Base-by-base conservation (phyloP, 1,284 basidiomycete genomes). In the Leucoagaricus sp. region DNA sequence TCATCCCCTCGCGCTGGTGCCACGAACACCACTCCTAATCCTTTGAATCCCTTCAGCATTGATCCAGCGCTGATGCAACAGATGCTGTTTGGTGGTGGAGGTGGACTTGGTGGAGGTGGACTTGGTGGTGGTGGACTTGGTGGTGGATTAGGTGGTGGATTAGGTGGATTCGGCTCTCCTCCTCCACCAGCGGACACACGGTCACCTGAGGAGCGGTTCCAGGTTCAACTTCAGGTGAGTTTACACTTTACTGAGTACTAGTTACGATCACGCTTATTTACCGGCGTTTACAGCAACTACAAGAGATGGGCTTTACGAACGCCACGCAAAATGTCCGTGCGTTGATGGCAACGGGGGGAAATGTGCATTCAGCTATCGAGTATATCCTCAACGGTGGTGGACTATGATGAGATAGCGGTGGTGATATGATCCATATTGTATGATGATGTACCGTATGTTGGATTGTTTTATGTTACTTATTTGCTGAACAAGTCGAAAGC, bases 271-370 rank as follows among this genome's bases (percentile, higher is more conserved):
- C 26, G 36, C 42, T 49, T 49, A 41, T 31, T 41, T 15, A 46
- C 17, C 23, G 15, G n/a, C n/a, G n/a, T 41, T 28, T 40, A 17
- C 62, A 92, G 87, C 93, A 94, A 83, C 69, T 96, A 63, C 88
- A 92, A 73, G 91, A 90, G 58, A 93, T 93, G 91, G 91, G 91
- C 1, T 93, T 93, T 70, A 81, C 77, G 21, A 91, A 95, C 60
- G 92, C 93, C 9, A 71, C 83, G 48, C 93, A 95, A 79, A 96
- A 96, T 68, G 80, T 96, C n/a, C 80, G 93, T 17, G 93, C 94
- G 8, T 75, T 96, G 53, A 79, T 93, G 26, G 91, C 91, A 46
- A 95, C 93, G 0, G 93, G 85, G 19, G 94, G 94, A 4, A 94
- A 95, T 66, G 92, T 96, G 28, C 85, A 95, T 69, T 82, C 87